Evolutionary conservation across 495 filamentous ascomycete species (phyloP), one percentile per base, ranked within the genome.

Genomic region (Staphylotrichum tortipilum): DNA sequence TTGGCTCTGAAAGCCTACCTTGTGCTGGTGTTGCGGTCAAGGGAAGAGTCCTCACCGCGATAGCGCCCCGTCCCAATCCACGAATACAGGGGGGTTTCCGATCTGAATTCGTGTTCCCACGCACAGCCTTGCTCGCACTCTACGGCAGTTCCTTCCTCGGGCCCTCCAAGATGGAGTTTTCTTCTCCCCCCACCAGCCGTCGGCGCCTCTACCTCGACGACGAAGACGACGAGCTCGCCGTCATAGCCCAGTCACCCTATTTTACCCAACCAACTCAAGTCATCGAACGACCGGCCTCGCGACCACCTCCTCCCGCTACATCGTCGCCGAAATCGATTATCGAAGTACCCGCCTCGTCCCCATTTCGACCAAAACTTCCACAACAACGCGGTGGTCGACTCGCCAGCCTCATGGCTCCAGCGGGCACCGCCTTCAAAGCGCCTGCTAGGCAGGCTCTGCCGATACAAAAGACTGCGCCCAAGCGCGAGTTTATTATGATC

Each of bases 271-370:
- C 87, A 0, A 91, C 88, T 0, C 88, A 92, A 52, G 71, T 87
- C 11, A 58, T 85, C 7, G 56, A 56, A 0, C 55, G 42, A 7
- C 55, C 54, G 6, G 33, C 46, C 2, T 35, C 57, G 14, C 53
- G 55, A 19, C 44, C 45, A 21, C 43, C 23, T 19, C 48, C 39
- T 54, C 18, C 44, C 55, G 49, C 56, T 37, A 43, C 37, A 59
- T 70, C 52, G 80, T 71, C 66, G 38, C 56, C 68, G 21, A 59
- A 54, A 38, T 76, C 84, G 4, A 67, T 81, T 10, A 74, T 96
- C 34, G 88, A 94, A 59, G 89, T 96, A 2, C 81, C 81, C 24
- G 85, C 83, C 10, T 92, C 88, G n/a, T 92, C 88, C 1, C 86
- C 87, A 2, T 74, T 81, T 44, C 72, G 70, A 37, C 53, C 41